Percentiles rank a stretch among this genome's conserved stretches.
Conservation (phyloP, 768 basidiomycete species). For the Sutorius australiensis region DNA sequence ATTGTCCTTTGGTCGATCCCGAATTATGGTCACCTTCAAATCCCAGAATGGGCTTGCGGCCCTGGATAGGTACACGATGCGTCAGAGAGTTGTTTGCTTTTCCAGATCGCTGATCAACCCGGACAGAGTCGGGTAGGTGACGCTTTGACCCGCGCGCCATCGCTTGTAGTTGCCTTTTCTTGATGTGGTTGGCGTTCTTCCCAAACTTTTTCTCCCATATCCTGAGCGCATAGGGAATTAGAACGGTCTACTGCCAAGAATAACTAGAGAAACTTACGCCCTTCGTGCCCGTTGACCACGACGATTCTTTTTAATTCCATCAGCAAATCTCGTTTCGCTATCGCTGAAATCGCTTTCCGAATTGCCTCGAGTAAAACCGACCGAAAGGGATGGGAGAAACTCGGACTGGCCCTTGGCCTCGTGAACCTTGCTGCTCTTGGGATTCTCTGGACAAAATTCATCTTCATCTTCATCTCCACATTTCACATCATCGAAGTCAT, state of each 20-base stretch:
- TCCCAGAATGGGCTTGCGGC: not conserved
- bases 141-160: constrained; percentile 11
- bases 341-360: constrained; percentile 78
- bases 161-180: constrained; percentile 43
- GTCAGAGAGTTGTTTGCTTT: constrained; percentile 7
- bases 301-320: constrained; percentile 73
- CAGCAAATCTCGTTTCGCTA: constrained; percentile 50
- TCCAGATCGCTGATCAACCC: constrained; percentile 18
- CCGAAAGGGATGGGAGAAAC: constrained; percentile 86
- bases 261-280: constrained; percentile 62
- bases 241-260: not conserved
- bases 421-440: constrained; percentile 15
- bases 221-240: constrained; percentile 37
- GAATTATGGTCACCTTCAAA: not conserved
- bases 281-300: constrained; percentile 91
- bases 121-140: constrained; percentile 11
- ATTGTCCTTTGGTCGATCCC: not conserved
- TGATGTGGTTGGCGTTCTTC: constrained; percentile 85
- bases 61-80: not conserved
- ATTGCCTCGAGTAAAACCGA: constrained; percentile 79
- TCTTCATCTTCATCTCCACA: constrained; percentile 19
- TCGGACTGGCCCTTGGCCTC: constrained; percentile 39
- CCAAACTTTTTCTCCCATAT: constrained; percentile 99
- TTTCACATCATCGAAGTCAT: constrained; percentile 27
- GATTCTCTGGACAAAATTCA: constrained; percentile 11